phyloP scores from a whole-genome alignment of 2,329 filamentous ascomycete genomes.

The Aaosphaeria arxii region DNA sequence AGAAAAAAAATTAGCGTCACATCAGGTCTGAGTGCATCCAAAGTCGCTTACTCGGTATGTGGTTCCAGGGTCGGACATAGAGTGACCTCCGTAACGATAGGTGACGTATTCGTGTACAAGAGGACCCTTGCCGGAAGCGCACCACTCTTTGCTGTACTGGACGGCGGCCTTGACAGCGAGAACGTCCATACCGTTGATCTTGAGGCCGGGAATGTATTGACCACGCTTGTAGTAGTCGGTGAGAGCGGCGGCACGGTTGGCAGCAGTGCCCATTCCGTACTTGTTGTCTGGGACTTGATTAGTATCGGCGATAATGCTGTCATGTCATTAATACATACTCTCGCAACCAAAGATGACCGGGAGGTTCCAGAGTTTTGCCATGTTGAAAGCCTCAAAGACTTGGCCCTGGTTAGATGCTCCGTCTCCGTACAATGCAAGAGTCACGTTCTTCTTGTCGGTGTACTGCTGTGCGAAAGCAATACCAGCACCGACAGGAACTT shows the following conservation, averaged over 20 bases:
- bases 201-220: constrained; percentile 98
- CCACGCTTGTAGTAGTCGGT: constrained; percentile 99
- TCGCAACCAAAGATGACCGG: constrained; percentile 96
- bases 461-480: constrained; percentile 98
- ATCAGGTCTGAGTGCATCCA: too few species aligned
- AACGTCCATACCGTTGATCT: constrained; percentile 99
- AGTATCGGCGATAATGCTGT: background rate
- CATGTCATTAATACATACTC: constrained; percentile 62
- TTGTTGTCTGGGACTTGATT: constrained; percentile 76
- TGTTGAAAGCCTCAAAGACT: constrained; percentile 99
- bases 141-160: constrained; percentile 88
- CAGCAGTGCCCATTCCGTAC: constrained; percentile 98
- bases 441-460: constrained; percentile 78
- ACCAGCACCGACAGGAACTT: constrained; percentile 95
- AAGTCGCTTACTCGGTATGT: constrained; percentile 69
- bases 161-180: constrained; percentile 96
- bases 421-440: constrained; percentile 91
- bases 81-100: constrained; percentile 98
- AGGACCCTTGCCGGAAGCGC: constrained; percentile 78
- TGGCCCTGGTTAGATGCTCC: constrained; percentile 99
- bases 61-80: constrained; percentile 99
- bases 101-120: constrained; percentile 98
- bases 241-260: constrained; percentile 86
- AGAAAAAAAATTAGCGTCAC: constrained; percentile 4
- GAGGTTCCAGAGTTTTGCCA: constrained; percentile 98